phyloP scores from a whole-genome alignment of 306 rosid genomes.

The Prunus kanzakura region DNA sequence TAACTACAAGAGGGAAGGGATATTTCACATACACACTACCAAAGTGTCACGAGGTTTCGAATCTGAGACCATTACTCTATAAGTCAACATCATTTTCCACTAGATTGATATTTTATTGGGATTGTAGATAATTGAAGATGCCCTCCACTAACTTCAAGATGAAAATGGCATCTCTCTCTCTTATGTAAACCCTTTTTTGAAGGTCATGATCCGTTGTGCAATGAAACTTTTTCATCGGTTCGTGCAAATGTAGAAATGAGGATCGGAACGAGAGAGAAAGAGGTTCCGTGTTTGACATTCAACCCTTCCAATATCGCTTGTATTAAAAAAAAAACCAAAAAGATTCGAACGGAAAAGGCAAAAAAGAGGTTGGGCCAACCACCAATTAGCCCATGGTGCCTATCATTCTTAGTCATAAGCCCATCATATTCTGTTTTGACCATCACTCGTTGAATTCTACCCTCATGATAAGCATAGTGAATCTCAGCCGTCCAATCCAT shows the following conservation, averaged over 20 bases:
- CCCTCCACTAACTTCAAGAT: not conserved
- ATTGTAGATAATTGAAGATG: not conserved
- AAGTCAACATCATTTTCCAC: no score
- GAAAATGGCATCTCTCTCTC: not conserved
- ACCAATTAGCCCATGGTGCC: not conserved
- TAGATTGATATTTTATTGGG: no score
- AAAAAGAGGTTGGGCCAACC: not conserved
- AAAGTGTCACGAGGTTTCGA: no score
- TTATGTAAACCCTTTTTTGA: not conserved
- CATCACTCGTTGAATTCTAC: not conserved
- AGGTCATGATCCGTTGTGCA: not conserved
- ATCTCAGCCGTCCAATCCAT: not conserved
- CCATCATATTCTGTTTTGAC: not conserved
- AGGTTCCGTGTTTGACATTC: no score
- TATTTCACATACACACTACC: no score
- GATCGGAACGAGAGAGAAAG: no score
- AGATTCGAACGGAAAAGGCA: not conserved
- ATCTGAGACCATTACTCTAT: fast-evolving
- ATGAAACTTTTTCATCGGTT: not conserved
- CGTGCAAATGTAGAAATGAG: not conserved
- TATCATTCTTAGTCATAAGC: not conserved
- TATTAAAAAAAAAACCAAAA: not conserved
- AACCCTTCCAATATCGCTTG: no score
- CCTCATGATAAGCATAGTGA: not conserved
- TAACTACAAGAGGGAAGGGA: fast-evolving